Conservation (phyloP, 257 asterid species). For the Mentha longifolia region DNA sequence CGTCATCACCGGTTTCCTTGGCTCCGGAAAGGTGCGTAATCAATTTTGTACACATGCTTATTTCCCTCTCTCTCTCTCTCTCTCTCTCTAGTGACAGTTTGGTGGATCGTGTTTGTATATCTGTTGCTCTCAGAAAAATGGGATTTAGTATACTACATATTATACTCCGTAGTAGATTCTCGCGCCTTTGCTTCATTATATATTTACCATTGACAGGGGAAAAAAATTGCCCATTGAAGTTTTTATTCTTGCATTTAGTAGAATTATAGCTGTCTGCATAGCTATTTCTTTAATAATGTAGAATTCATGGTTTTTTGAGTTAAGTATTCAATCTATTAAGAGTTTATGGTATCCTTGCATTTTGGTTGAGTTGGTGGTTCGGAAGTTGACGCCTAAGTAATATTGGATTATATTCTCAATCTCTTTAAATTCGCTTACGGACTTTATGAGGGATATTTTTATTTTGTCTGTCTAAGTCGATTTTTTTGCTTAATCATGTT, state of each 20-base stretch:
- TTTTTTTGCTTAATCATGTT: background rate
- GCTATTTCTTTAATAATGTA: background rate
- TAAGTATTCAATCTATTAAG: background rate
- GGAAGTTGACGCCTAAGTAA: background rate
- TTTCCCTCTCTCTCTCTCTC: too few relatives aligned
- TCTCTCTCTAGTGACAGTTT: background rate
- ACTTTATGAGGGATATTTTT: background rate
- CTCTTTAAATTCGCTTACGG: background rate
- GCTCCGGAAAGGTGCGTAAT: conserved; percentile 83
- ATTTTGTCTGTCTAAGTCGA: background rate
- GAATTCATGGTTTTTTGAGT: background rate
- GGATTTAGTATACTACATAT: too few relatives aligned
- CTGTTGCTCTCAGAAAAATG: too few relatives aligned
- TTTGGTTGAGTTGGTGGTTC: conserved; percentile 13
- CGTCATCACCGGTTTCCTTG: conserved; percentile 89
- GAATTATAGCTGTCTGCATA: background rate
- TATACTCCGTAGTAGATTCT: too few relatives aligned
- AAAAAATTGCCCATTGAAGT: too few relatives aligned
- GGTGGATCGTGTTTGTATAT: background rate
- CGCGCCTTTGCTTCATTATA: background rate
- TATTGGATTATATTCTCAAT: conserved; percentile 4
- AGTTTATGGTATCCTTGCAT: background rate
- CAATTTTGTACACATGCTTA: background rate
- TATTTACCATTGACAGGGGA: too few relatives aligned
- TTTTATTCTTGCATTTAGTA: too few relatives aligned